These are phyloP conservation scores for Ustilago shanxiensis DNA, from an alignment of 1,284 basidiomycete species.

Conservation along the genomic window DNA sequence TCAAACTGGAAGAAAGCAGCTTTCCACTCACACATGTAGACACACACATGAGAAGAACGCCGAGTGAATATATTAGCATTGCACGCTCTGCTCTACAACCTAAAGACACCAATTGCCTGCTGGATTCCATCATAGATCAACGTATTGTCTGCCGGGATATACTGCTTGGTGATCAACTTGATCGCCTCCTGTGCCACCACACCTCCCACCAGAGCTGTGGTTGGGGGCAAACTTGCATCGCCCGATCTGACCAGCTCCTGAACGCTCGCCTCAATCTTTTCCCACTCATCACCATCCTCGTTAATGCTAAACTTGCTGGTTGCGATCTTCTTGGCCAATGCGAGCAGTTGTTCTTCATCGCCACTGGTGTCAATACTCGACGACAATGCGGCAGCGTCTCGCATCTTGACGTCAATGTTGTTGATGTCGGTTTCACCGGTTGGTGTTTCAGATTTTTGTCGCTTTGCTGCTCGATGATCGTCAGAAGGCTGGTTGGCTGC, in stretches of 20 bases:
- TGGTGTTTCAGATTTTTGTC: conserved; percentile 52
- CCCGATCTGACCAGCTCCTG: conserved; percentile 86
- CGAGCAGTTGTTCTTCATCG: conserved; percentile 58
- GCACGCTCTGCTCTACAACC: conserved; percentile 35
- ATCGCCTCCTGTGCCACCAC: conserved; percentile 96
- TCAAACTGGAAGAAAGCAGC: neutral
- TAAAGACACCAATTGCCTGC: conserved; percentile 61
- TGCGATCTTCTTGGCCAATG: conserved; percentile 29
- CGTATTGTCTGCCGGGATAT: conserved; percentile 88
- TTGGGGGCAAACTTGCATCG: conserved; percentile 84
- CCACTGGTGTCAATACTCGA: conserved; percentile 44
- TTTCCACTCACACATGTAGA: neutral
- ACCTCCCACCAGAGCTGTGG: conserved; percentile 91
- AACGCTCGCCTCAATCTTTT: conserved; percentile 77
- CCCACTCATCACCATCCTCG: conserved; percentile 70
- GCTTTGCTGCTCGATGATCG: conserved; percentile 32
- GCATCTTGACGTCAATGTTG: conserved; percentile 43
- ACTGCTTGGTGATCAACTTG: conserved; percentile 96
- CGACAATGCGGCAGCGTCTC: conserved; percentile 70
- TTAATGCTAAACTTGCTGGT: conserved; percentile 16
- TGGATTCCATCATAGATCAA: conserved; percentile 89
- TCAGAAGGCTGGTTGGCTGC: conserved; percentile 3
- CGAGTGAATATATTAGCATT: neutral
- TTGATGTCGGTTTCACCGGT: conserved; percentile 38
- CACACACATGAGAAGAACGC: neutral